phyloP scores from a whole-genome alignment of 257 asterid genomes.

The Eucommia ulmoides region DNA sequence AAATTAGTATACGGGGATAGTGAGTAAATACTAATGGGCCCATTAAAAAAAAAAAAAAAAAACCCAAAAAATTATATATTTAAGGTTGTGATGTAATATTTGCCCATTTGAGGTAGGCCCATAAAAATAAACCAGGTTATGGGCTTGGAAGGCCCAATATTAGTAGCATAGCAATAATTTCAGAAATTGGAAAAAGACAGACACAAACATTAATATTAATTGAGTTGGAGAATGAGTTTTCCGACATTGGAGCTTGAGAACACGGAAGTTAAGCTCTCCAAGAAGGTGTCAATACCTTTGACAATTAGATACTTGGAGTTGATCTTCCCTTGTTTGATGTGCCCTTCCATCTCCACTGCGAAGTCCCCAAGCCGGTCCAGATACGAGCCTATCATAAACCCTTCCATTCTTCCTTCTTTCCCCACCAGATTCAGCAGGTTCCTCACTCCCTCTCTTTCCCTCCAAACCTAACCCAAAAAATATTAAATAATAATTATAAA shows the following conservation, averaged over 20 bases:
- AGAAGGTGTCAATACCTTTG: neutral
- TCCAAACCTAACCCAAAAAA: neutral
- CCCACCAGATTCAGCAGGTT: neutral
- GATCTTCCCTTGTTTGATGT: neutral
- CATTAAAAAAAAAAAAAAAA: no score
- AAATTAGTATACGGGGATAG: no score
- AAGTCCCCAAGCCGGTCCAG: neutral
- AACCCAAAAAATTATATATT: no score
- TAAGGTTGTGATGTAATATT: no score
- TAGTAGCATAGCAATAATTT: no score
- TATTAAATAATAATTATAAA: no score
- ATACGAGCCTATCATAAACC: neutral
- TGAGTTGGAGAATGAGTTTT: neutral
- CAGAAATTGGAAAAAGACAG: no score
- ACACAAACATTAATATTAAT: no score
- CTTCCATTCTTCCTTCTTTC: neutral
- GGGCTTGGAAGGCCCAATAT: no score
- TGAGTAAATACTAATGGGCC: no score
- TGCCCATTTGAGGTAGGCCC: no score
- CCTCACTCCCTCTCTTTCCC: neutral
- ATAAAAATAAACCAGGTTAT: no score
- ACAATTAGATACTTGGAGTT: neutral
- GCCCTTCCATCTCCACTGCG: neutral
- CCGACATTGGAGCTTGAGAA: neutral
- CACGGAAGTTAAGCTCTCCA: neutral